Evolutionary conservation across 1,139 yeast genomes (phyloP), one percentile per base, ranked within the genome.

Genomic region (Yamadazyma spencermartinsiae): DNA sequence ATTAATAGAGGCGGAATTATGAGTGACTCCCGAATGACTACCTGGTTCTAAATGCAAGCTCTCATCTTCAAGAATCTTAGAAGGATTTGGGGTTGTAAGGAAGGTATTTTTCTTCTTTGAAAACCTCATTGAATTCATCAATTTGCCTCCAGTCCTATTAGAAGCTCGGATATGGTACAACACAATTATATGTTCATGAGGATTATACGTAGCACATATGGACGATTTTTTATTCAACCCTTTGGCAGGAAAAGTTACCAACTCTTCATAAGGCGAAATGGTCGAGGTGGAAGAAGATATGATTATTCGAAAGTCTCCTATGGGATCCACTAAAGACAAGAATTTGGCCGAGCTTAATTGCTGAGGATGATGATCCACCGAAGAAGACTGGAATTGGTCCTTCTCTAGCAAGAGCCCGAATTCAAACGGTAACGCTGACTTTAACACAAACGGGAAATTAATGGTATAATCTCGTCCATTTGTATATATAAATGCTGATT

Each of bases 281-380:
- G 82, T 77, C 1, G 88, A 76, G 0, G 86, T 81, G 1, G 92
- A 80, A 0, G 89, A 80, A 0, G 92, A 79, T 0, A 81, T 76
- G 3, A 86, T 76, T 4, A 77, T 63, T 2, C 90, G 82, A 36
- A 83, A 66, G 16, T 86, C 90, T 3, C 78, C 78, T 34, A 82
- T 63, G 1, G 95, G 90, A 50, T 84, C 90, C 1, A 77, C 72
- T 46, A 86, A 60, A 0, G 88, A 74, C 43, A 84, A 63, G 49
- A 86, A 80, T 36, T 74, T 70, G 3, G 79, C 65, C 50, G 59
- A 43, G 35, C 50, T 55, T 34, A 53, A 46, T 36, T 52, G 63
- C 25, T 51, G 67, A 14, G 56, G 56, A 43, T 52, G 56, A 19
- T 46, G 46, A 19, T 42, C 44, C 13, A 27, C 21, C 3, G 18